Percentiles rank a stretch among this genome's conserved stretches.
These are phyloP conservation scores for Lantana camara DNA, from an alignment of 257 asterid species.

Conservation along the genomic window DNA sequence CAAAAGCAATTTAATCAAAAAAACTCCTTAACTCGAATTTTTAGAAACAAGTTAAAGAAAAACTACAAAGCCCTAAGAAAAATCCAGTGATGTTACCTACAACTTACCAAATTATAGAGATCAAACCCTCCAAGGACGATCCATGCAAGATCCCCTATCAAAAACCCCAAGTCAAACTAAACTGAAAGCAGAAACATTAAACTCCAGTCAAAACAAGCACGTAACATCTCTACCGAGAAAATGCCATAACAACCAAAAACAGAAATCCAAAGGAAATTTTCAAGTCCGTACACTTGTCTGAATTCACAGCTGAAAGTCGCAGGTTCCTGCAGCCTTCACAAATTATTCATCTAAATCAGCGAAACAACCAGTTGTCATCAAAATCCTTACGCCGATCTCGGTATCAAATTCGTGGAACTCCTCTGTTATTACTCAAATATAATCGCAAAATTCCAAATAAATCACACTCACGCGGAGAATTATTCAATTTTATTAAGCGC, in stretches of 20 bases:
- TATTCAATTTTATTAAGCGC: background rate
- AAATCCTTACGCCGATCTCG: constrained; percentile 32
- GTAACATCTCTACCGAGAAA: constrained; percentile 27
- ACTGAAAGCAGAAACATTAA: constrained; percentile 26
- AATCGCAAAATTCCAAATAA: too few species aligned
- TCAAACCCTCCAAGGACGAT: constrained; percentile 62
- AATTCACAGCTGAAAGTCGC: constrained; percentile 23
- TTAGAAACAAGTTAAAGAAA: too few species aligned
- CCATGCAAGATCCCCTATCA: constrained; percentile 49
- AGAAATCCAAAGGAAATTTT: background rate
- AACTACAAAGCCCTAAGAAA: constrained; percentile 7
- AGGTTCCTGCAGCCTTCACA: constrained; percentile 7
- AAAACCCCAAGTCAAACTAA: constrained; percentile 43
- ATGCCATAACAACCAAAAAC: background rate
- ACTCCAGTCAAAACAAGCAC: constrained; percentile 21
- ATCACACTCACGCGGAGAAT: background rate
- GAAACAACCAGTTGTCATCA: constrained; percentile 14
- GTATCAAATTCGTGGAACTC: background rate
- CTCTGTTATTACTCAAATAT: too few species aligned
- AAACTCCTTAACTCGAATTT: background rate
- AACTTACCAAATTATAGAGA: constrained; percentile 45
- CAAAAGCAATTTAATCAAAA: constrained; percentile 18
- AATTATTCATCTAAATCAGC: constrained; percentile 19
- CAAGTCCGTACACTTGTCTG: constrained; percentile 24
- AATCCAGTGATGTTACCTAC: background rate